Evolutionary conservation across 805 yeast species (phyloP).

Genomic region (Saturnispora saitoi): DNA sequence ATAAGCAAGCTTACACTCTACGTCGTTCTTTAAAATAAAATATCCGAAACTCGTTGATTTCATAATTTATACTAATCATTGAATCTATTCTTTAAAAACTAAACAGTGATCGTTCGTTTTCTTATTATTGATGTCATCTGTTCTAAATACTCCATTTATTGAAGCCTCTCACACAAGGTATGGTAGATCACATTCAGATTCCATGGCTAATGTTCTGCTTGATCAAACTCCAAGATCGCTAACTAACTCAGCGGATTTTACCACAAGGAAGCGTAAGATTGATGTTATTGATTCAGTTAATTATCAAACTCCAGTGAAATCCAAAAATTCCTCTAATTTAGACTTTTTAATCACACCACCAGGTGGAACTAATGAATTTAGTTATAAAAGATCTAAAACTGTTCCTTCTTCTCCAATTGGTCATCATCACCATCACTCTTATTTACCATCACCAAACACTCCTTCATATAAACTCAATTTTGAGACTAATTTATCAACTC

Average conservation of each 20-base stretch:
- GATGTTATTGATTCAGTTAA: slow-evolving; percentile 3
- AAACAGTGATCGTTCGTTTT: too few species aligned
- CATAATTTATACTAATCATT: not conserved
- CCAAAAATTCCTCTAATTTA: not conserved
- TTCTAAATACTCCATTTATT: not conserved
- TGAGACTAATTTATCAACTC: not conserved
- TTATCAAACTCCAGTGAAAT: slow-evolving; percentile 7
- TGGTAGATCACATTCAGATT: slow-evolving; percentile 27
- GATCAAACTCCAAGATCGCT: slow-evolving; percentile 17
- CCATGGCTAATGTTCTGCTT: slow-evolving; percentile 22
- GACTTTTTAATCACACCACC: slow-evolving; percentile 11
- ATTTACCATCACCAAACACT: slow-evolving; percentile 18
- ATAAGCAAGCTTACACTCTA: not conserved
- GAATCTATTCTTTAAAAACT: not conserved
- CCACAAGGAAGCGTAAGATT: slow-evolving; percentile 6
- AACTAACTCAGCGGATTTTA: slow-evolving; percentile 3
- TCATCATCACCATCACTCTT: slow-evolving; percentile 20
- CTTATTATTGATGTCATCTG: not conserved
- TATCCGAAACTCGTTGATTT: too few species aligned
- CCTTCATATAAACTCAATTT: slow-evolving; percentile 11
- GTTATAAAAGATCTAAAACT: slow-evolving; percentile 21
- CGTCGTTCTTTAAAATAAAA: not conserved
- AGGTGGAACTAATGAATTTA: slow-evolving; percentile 1
- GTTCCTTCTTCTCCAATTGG: slow-evolving; percentile 27
- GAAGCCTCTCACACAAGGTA: slow-evolving; percentile 14